Evolutionary conservation across 371 early-diverging fungal genomes (phyloP), one percentile per base, ranked within the genome.

Genomic region (Apophysomyces ossiformis): DNA sequence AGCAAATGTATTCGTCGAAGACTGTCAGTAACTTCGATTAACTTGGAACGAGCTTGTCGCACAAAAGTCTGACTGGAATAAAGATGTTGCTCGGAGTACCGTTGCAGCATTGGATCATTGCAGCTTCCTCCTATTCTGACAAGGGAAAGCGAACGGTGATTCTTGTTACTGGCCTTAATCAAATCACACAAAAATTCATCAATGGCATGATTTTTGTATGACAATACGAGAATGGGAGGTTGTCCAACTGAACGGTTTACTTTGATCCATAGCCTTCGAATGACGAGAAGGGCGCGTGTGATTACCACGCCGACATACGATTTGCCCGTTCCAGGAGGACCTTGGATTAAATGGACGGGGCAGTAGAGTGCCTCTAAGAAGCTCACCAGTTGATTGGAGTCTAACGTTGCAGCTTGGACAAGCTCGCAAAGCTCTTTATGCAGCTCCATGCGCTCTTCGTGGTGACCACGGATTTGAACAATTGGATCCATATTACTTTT

Each of bases 401-500:
- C 54, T 11, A 50, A 26, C 35, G 54, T 50, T 26, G 54, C 54
- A 18, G 0, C 5, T 26, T 9, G 9, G 21, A 50, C 54, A 4
- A 50, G 21, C 21, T 21, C 21, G 11, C 54, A 50, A 11, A 50
- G 54, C 21, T 21, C 21, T n/a, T 13, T 5, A 21, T 50, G 54
- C 8, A 50, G 54, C 9, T 21, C 5, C 11, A 9, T 21, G 18
- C 54, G 54, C 21, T 50, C 21, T 9, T 50, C 54, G 2, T 5
- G 1, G 21, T 50, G 54, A 6, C 9, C 54, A 7, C 54, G 54
- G 9, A 50, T 50, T 50, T 50, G 54, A 9, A 50, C 54, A 21
- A 50, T 50, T n/a, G 54, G 54, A 8, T 50, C 54, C 54, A 50
- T 50, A 26, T 50, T 50, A 26, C 54, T 50, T 16, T 50, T 50